Percentiles rank a stretch among this genome's conserved stretches.
Conservation (phyloP, 1,139 yeast species). For the Sugiyamaella paludigena region DNA sequence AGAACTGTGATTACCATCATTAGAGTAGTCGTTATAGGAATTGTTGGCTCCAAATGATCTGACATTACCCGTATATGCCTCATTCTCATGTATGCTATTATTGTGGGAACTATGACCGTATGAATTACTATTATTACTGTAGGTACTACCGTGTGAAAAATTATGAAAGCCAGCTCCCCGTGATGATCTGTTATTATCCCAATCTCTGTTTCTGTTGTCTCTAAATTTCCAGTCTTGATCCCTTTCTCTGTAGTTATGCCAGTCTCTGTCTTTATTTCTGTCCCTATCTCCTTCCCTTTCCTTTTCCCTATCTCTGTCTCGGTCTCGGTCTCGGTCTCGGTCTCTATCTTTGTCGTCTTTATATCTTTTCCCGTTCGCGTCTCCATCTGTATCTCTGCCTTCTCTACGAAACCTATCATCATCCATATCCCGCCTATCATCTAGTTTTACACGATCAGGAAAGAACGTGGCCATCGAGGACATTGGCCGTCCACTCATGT, state of each 20-base stretch:
- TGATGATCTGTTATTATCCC: not conserved
- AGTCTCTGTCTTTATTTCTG: not conserved
- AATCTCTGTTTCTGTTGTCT: not conserved
- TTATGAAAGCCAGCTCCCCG: not conserved
- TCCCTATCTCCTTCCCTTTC: not conserved
- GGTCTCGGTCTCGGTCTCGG: constrained; percentile 4
- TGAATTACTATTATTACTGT: not conserved
- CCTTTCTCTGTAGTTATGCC: not conserved
- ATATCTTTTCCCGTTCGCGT: not conserved
- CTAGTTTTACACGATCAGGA: constrained; percentile 18
- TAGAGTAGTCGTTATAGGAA: too few relatives aligned
- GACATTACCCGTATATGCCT: too few relatives aligned
- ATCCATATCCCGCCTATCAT: constrained; percentile 3
- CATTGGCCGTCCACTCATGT: constrained; percentile 13
- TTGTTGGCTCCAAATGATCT: too few relatives aligned
- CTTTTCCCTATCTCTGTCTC: too few relatives aligned
- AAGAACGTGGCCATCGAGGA: constrained; percentile 21
- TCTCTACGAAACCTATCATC: not conserved
- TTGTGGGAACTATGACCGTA: not conserved
- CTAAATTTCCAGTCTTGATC: not conserved
- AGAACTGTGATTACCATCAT: too few relatives aligned
- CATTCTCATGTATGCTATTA: too few relatives aligned
- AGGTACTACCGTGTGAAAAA: too few relatives aligned
- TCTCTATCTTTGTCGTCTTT: constrained; percentile 3
- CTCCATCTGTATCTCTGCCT: not conserved